Evolutionary conservation across 1,284 basidiomycete species (phyloP).

Genomic region (Neotropicomus parvogracilis): DNA sequence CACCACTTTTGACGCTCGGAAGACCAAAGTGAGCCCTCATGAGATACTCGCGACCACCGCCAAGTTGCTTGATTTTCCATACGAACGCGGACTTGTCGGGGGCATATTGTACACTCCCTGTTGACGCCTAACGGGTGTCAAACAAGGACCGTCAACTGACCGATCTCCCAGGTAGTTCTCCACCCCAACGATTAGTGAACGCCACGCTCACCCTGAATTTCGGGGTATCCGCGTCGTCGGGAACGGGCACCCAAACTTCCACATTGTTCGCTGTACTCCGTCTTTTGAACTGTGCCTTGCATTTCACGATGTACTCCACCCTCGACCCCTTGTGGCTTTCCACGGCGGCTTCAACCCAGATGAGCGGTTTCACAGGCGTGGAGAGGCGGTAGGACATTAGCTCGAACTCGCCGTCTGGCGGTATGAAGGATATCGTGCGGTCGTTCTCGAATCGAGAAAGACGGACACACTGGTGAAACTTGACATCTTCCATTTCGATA

Average conservation of each 20-base stretch:
- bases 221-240: constrained; percentile 97
- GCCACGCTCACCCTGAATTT: constrained; percentile 78
- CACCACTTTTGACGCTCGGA: constrained; percentile 42
- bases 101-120: constrained; percentile 90
- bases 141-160: background rate
- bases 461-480: constrained; percentile 99
- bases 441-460: constrained; percentile 99
- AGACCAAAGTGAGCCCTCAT: constrained; percentile 93
- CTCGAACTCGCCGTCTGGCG: constrained; percentile 98
- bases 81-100: constrained; percentile 96
- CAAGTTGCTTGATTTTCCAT: constrained; percentile 97
- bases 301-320: constrained; percentile 98
- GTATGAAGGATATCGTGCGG: constrained; percentile 98
- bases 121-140: constrained; percentile 61
- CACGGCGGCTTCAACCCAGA: constrained; percentile 97
- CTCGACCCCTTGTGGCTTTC: constrained; percentile 92
- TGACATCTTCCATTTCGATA: constrained; percentile 99
- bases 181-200: background rate
- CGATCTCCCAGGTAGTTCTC: background rate
- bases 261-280: constrained; percentile 97
- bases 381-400: constrained; percentile 96
- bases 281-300: constrained; percentile 97
- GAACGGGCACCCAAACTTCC: constrained; percentile 96
- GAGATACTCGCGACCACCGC: constrained; percentile 88
- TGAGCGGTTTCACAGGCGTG: constrained; percentile 94